Evolutionary conservation across 495 filamentous ascomycete genomes (phyloP), one percentile per base, ranked within the genome.

Genomic region (Tuber magnatum): DNA sequence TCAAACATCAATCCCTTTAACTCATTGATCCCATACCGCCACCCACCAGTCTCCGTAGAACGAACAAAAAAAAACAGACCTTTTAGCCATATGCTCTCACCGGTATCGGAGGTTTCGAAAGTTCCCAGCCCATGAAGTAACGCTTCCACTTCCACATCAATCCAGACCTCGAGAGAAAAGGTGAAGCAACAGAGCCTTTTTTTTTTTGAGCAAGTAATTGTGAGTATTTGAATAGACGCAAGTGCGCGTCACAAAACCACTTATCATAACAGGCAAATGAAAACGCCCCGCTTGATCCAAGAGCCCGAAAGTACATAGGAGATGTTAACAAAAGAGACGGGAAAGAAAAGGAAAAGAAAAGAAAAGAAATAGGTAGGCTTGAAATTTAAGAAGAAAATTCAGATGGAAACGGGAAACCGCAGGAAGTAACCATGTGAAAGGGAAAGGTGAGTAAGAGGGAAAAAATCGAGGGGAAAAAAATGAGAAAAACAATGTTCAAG

Each of bases 231-330:
- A 32, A 65, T 65, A 65, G 35, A 28, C 56, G 56, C 56, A 35
- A 32, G 28, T 16, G 56, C 56, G 28, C 56, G 35, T 35, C 56
- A 35, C 56, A 35, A 65, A 65, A 65, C 10, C 14, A 35, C 56
- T 65, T 65, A 65, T 65, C 56, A 65, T 65, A 65, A 79, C 73
- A 79, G 77, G 76, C 77, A 79, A 79, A 76, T 79, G 75, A 79
- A 78, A 79, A 79, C 77, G 77, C 77, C 77, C 77, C 77, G 78
- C 77, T 79, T 75, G 76, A 79, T 79, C 77, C 77, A 79, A 79
- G 77, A 79, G 77, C 77, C 77, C 77, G 74, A 79, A 75, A 75
- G 42, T 65, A 65, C 56, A 65, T 65, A 65, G 28, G 56, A 65
- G 35, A 65, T 65, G 56, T 35, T 35, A 5, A 65, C 51, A 56